These are phyloP conservation scores for barley (Hordeum vulgare) DNA, from an alignment of 176 grass and related monocot genomes.

Conservation along the genomic window DNA sequence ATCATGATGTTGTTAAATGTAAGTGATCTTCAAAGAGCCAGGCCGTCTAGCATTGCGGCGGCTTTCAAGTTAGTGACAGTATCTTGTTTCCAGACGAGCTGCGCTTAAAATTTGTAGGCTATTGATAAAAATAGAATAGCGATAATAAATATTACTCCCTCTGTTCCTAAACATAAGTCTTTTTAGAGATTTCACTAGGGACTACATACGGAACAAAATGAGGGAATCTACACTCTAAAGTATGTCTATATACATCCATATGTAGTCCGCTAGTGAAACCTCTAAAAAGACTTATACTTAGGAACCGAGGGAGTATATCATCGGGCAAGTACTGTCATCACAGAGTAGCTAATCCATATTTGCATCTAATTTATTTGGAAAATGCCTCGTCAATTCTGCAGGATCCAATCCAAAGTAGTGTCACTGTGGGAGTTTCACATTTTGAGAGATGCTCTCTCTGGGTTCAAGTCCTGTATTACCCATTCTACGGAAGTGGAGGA, in stretches of 20 bases:
- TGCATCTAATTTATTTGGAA: neutral
- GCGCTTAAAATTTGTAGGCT: neutral
- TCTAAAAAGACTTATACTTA: no score
- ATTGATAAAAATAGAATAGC: conserved; percentile 4
- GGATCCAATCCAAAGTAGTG: conserved; percentile 95
- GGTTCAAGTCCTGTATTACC: conserved; percentile 97
- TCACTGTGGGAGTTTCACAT: conserved; percentile 96
- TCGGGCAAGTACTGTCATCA: neutral
- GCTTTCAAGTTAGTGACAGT: neutral
- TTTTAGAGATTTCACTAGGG: no score
- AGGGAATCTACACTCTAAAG: no score
- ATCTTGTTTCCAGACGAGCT: conserved; percentile 11
- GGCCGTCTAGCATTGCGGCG: neutral
- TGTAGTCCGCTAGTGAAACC: no score
- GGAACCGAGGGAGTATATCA: no score
- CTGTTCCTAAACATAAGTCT: no score
- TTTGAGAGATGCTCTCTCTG: conserved; percentile 95
- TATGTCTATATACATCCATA: no score
- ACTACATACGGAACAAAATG: no score
- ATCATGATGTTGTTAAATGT: neutral
- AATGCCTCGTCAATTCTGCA: conserved; percentile 19
- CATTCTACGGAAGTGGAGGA: conserved; percentile 67
- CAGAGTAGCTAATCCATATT: neutral
- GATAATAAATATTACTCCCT: neutral
- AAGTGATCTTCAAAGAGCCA: neutral